Base-by-base conservation (phyloP, 2,329 filamentous ascomycete species). In the Exophiala sp. region DNA sequence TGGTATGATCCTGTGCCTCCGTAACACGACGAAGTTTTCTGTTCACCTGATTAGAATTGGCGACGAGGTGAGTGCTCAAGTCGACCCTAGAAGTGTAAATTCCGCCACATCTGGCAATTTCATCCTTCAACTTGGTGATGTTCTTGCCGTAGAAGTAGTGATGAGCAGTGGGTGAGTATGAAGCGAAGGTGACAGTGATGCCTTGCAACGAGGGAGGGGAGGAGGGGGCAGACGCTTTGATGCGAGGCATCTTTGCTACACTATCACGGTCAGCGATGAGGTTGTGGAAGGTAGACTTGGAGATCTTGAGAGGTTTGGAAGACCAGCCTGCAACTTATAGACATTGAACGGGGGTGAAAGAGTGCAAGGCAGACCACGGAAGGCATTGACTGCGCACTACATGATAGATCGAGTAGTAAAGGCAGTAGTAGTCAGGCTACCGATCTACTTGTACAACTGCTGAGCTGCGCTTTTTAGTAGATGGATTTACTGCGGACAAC, bases 1-100 rank as follows among this genome's bases (percentile, higher is more conserved):
- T 9, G 10, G 41, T 6, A 18, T 35, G 22, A 22, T 40, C n/a
- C 34, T 44, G 23, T 10, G 50, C 39, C 19, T 53, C 45, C 8
- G 43, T 43, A 35, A 52, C 37, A 7, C 45, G 45, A 22, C 27
- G 37, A 10, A 47, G 23, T n/a, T 62, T 62, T 23, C 65, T 68
- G 9, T 68, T 62, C 1, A 65, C 62, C n/a, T 70, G 68, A 27
- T 64, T 67, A 32, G 62, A 51, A 0, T 64, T 69, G 1, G 66
- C 62, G 2, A 73, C 48, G 4, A 72, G 51, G 56, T 72, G 69
- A 1, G 69, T 72, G 46, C 65, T 66, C 2, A 61, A 49, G 14
- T 60, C 58, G 1, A 71, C 60, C 0, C 62, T 61, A 1, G 62
- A 14, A 13, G 46, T 64, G 29, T 67, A 68, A 2, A 49, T 61